Evolutionary conservation across 192 early-diverging fungal genomes (phyloP).

Genomic region (Coemansia sp.): DNA sequence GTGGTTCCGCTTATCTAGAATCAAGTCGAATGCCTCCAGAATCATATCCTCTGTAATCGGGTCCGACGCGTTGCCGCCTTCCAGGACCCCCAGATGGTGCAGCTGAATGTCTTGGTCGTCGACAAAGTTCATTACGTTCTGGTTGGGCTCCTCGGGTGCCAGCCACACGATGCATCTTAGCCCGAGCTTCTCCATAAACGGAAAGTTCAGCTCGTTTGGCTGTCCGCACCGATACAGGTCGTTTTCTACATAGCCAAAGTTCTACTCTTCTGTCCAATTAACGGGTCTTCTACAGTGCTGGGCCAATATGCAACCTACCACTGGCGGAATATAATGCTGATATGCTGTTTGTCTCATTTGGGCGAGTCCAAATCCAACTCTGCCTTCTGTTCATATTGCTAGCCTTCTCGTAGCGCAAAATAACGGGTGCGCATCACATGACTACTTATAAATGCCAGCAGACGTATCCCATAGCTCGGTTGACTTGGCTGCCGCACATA

Average conservation of each 20-base stretch:
- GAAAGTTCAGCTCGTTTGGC: slow-evolving; percentile 99
- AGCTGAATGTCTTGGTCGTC: slow-evolving; percentile 97
- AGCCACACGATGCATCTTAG: slow-evolving; percentile 93
- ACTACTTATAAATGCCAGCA: too few relatives aligned
- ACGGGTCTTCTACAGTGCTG: too few relatives aligned
- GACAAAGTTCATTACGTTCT: slow-evolving; percentile 92
- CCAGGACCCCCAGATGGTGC: slow-evolving; percentile 84
- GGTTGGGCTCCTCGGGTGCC: slow-evolving; percentile 95
- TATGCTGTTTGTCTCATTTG: slow-evolving; percentile 45
- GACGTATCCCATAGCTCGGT: too few relatives aligned
- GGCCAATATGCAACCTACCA: slow-evolving; percentile 6
- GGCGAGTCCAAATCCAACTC: not conserved
- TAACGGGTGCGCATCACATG: too few relatives aligned
- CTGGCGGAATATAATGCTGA: slow-evolving; percentile 54
- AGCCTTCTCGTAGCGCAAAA: not conserved
- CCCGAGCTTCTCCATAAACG: slow-evolving; percentile 94
- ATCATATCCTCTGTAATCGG: slow-evolving; percentile 97
- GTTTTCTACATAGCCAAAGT: slow-evolving; percentile 98
- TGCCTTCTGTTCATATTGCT: not conserved
- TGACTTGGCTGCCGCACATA: too few relatives aligned
- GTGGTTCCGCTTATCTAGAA: slow-evolving; percentile 84
- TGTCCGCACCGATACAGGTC: slow-evolving; percentile 95
- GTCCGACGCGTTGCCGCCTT: slow-evolving; percentile 90
- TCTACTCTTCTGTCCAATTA: slow-evolving; percentile 26
- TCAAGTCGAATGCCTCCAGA: slow-evolving; percentile 81